A percentile compares a stretch with the other conserved stretches of the same genome.
These are phyloP conservation scores for Torulaspora microellipsoides DNA, from an alignment of 805 yeast species.

Conservation along the genomic window DNA sequence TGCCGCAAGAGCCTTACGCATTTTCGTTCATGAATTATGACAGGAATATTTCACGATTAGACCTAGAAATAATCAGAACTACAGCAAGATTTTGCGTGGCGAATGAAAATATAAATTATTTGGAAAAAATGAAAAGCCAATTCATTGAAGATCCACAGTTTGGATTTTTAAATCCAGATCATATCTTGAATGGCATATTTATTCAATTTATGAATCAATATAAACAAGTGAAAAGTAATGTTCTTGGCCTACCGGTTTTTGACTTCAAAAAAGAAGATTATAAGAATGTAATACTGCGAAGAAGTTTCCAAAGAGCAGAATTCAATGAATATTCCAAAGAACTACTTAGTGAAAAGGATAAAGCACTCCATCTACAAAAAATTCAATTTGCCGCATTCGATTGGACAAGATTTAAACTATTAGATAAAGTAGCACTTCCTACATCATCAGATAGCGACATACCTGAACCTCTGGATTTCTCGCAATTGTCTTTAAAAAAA, in stretches of 20 bases:
- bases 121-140: conserved; percentile 36
- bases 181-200: conserved; percentile 57
- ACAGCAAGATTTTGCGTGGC: conserved; percentile 66
- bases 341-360: conserved; percentile 35
- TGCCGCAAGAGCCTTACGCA: conserved; percentile 24
- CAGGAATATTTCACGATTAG: conserved; percentile 48
- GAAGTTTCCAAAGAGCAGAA: conserved; percentile 55
- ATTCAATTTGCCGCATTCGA: conserved; percentile 69
- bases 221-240: conserved; percentile 29
- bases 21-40: conserved; percentile 31
- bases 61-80: conserved; percentile 62
- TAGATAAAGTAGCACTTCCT: conserved; percentile 63
- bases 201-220: conserved; percentile 54
- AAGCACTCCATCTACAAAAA: conserved; percentile 36
- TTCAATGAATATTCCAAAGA: conserved; percentile 38
- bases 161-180: conserved; percentile 57
- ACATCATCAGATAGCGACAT: conserved; percentile 54
- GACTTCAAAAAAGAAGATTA: conserved; percentile 27
- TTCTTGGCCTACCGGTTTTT: conserved; percentile 20
- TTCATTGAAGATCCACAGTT: conserved; percentile 49
- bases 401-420: conserved; percentile 80
- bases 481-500: conserved; percentile 10
- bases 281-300: conserved; percentile 38
- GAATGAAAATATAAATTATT: conserved; percentile 48
- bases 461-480: conserved; percentile 49